Evolutionary conservation across 495 filamentous ascomycete species (phyloP).

Genomic region (Cercophora newfieldiana): DNA sequence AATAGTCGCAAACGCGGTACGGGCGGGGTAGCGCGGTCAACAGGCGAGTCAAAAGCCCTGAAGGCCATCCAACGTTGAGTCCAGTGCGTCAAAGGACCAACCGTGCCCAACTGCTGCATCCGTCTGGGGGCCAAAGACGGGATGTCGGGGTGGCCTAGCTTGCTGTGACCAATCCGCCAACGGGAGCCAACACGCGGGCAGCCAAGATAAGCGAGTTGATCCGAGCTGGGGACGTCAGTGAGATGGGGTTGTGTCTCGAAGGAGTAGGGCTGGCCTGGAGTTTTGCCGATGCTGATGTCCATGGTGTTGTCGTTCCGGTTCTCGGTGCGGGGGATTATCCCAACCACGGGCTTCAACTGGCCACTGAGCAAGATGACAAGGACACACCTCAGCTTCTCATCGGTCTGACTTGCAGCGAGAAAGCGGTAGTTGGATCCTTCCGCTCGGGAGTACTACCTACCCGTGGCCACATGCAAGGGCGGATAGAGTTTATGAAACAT

Average conservation of each 20-base stretch:
- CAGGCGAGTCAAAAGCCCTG: not conserved
- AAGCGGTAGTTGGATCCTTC: not conserved
- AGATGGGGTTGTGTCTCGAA: not conserved
- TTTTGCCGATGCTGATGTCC: no score
- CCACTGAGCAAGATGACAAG: no score
- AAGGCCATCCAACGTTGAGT: not conserved
- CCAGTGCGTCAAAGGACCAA: not conserved
- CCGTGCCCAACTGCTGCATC: not conserved
- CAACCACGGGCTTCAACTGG: no score
- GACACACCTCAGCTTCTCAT: not conserved
- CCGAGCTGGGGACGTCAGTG: not conserved
- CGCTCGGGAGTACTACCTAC: not conserved
- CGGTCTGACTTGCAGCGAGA: not conserved
- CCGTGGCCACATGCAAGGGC: conserved; percentile 1
- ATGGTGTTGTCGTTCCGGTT: not conserved
- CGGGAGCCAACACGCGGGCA: not conserved
- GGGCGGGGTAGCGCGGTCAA: not conserved
- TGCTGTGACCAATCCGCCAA: not conserved
- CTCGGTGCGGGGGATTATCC: not conserved
- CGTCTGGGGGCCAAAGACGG: not conserved
- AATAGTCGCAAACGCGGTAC: not conserved
- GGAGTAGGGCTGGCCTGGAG: not conserved
- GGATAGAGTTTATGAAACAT: not conserved
- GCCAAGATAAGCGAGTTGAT: not conserved
- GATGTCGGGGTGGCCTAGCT: not conserved